Conservation (phyloP, 495 filamentous ascomycete genomes). For the Polyplosphaeria fusca region DNA sequence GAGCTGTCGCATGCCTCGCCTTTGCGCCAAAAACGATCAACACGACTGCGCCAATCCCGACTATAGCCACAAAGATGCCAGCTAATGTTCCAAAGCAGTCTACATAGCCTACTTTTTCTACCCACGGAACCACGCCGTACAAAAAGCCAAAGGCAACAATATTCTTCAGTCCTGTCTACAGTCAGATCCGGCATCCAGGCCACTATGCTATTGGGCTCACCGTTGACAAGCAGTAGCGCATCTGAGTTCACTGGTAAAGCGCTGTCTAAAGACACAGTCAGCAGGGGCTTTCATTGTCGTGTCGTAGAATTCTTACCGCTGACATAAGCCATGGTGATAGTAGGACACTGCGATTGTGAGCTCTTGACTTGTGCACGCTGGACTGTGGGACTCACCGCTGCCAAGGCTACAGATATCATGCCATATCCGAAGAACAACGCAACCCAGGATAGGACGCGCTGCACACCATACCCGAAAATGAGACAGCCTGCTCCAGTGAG, state of each 20-base stretch:
- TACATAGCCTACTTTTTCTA: constrained; percentile 36
- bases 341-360: constrained; percentile 14
- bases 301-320: too few species aligned
- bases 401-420: constrained; percentile 36
- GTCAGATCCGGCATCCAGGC: neutral
- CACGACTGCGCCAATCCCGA: constrained; percentile 29
- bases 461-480: constrained; percentile 38
- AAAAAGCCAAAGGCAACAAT: constrained; percentile 38
- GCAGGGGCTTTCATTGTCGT: too few species aligned
- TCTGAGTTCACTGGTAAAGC: constrained; percentile 38
- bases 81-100: constrained; percentile 39
- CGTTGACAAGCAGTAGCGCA: constrained; percentile 39
- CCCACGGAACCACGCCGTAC: constrained; percentile 39
- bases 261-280: constrained; percentile 36
- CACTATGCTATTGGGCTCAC: constrained; percentile 1
- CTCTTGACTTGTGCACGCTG: neutral
- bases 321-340: constrained; percentile 37
- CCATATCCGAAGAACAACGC: constrained; percentile 40
- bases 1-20: constrained; percentile 30
- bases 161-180: constrained; percentile 15
- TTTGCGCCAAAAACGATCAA: constrained; percentile 33
- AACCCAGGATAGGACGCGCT: constrained; percentile 32
- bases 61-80: constrained; percentile 34
- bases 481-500: constrained; percentile 38
- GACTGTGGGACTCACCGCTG: constrained; percentile 32